Percentiles rank a stretch among this genome's conserved stretches.
Evolutionary conservation across 139 green algal species (phyloP).

Genomic region (Coccomyxa sp.): DNA sequence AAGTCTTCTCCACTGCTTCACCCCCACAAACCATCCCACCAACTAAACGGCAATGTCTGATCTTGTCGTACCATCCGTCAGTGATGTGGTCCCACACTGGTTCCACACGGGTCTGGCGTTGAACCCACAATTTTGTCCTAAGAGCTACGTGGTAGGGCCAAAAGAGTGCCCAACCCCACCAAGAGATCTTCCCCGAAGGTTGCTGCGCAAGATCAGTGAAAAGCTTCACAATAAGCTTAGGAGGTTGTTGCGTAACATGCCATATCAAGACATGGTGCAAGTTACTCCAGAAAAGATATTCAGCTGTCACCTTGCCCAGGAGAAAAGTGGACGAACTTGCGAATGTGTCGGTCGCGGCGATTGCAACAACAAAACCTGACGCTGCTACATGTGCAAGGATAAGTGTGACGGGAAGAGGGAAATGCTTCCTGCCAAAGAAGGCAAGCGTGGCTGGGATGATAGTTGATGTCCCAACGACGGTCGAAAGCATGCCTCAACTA

Average conservation of each 20-base stretch:
- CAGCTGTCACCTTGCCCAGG: slow-evolving; percentile 39
- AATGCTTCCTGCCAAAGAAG: not conserved
- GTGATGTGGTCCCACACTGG: slow-evolving; percentile 35
- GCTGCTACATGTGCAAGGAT: slow-evolving; percentile 27
- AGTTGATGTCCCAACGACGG: slow-evolving; percentile 1
- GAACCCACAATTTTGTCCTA: slow-evolving; percentile 43
- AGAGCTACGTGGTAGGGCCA: slow-evolving; percentile 57
- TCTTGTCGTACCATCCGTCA: slow-evolving; percentile 27
- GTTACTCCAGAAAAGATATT: no score
- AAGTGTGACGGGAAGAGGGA: slow-evolving; percentile 26
- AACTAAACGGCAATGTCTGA: not conserved
- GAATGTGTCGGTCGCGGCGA: slow-evolving; percentile 29
- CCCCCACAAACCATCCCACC: not conserved
- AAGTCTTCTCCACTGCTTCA: not conserved
- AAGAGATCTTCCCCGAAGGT: slow-evolving; percentile 27
- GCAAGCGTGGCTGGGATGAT: slow-evolving; percentile 7
- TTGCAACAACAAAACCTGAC: slow-evolving; percentile 31
- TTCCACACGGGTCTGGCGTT: slow-evolving; percentile 30
- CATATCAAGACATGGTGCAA: no score
- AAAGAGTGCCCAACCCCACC: slow-evolving; percentile 22
- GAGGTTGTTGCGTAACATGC: no score
- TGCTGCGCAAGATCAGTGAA: slow-evolving; percentile 7
- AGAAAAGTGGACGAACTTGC: slow-evolving; percentile 34
- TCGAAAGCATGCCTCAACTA: not conserved
- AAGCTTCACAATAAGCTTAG: not conserved